These are phyloP conservation scores for Lippia alba DNA, from an alignment of 305 asterid species.

Conservation along the genomic window DNA sequence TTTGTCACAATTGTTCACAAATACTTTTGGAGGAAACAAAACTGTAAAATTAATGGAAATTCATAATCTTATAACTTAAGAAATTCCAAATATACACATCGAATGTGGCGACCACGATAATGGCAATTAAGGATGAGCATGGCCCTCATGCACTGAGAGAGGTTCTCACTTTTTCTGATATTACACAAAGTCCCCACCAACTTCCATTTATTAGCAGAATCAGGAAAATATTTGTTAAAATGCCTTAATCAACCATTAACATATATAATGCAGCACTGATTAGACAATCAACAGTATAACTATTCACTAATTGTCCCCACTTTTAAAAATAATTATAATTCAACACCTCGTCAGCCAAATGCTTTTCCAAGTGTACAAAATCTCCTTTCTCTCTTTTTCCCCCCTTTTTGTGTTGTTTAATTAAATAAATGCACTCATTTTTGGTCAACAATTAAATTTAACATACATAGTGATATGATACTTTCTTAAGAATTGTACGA, in stretches of 20 bases:
- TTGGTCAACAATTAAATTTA: too few relatives aligned
- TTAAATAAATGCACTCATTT: too few relatives aligned
- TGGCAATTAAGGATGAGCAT: constrained; percentile 7
- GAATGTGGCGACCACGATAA: neutral
- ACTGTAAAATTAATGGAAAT: too few relatives aligned
- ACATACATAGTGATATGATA: too few relatives aligned
- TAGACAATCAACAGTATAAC: constrained; percentile 11
- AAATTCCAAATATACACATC: neutral
- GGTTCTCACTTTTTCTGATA: constrained; percentile 4
- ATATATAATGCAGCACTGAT: constrained; percentile 30
- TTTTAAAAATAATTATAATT: constrained; percentile 8
- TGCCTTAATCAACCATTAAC: constrained; percentile 8
- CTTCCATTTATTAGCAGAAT: constrained; percentile 14
- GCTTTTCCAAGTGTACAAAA: constrained; percentile 2
- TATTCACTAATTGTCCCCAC: constrained; percentile 27
- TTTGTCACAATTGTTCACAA: too few relatives aligned
- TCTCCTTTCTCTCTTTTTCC: too few relatives aligned
- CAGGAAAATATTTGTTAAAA: constrained; percentile 28
- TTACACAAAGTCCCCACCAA: constrained; percentile 29
- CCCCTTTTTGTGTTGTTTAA: too few relatives aligned
- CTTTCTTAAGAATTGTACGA: too few relatives aligned
- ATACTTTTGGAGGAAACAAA: too few relatives aligned
- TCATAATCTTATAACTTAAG: neutral
- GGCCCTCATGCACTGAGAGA: constrained; percentile 15
- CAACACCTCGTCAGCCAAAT: constrained; percentile 10